Evolutionary conservation across 352 stramenopile species (phyloP).

Genomic region (Phytophthora vignae): DNA sequence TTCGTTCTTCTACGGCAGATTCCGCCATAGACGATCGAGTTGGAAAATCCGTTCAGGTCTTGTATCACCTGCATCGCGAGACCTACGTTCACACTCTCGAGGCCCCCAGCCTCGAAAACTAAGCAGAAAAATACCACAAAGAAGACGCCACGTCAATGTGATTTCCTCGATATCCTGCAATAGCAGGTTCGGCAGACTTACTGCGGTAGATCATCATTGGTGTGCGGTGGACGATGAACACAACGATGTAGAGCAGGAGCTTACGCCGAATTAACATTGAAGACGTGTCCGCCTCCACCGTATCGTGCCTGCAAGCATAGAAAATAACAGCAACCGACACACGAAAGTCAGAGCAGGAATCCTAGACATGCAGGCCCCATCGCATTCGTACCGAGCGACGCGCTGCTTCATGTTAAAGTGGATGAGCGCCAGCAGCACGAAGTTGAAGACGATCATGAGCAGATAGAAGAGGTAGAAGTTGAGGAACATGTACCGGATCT

Average conservation of each 20-base stretch:
- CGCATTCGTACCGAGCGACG: conserved; percentile 46
- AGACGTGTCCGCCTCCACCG: conserved; percentile 66
- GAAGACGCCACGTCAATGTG: conserved; percentile 1
- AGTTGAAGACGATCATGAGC: conserved; percentile 75
- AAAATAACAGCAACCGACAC: neutral
- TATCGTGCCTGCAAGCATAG: conserved; percentile 52
- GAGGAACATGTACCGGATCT: conserved; percentile 71
- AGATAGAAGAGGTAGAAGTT: conserved; percentile 85
- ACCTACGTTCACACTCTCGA: conserved; percentile 49
- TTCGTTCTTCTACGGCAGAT: conserved; percentile 49
- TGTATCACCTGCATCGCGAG: conserved; percentile 67
- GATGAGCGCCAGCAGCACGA: conserved; percentile 69
- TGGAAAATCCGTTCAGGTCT: conserved; percentile 77
- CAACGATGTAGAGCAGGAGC: conserved; percentile 73
- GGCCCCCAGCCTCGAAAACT: conserved; percentile 52
- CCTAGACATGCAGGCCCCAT: neutral
- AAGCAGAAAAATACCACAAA: conserved; percentile 7
- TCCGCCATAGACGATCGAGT: conserved; percentile 76
- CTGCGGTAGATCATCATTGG: conserved; percentile 81
- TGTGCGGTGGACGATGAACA: conserved; percentile 72
- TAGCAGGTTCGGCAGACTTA: conserved; percentile 25
- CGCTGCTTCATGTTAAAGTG: conserved; percentile 74
- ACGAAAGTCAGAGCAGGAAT: conserved; percentile 9
- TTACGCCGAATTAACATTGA: conserved; percentile 78
- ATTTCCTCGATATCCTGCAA: conserved; percentile 2